Percentiles rank a stretch among this genome's conserved stretches.
phyloP scores from a whole-genome alignment of 441 rosid genomes.

The Pelargonium fulgidum region DNA sequence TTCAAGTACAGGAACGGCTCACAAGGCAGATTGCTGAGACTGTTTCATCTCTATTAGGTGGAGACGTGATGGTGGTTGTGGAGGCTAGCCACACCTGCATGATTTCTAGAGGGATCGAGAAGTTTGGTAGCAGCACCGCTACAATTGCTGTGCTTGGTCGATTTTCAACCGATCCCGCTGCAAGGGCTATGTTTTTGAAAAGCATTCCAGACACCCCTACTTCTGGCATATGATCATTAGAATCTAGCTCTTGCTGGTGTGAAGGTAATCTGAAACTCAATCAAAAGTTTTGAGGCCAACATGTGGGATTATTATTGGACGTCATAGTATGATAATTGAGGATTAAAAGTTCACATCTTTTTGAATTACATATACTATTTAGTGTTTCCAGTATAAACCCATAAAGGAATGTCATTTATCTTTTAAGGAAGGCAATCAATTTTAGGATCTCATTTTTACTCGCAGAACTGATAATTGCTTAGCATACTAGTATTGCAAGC shows the following conservation, averaged over 20 bases:
- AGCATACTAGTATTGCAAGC: no score
- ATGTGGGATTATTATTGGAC: no score
- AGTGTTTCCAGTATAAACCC: no score
- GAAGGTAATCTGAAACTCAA: no score
- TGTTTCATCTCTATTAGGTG: constrained; percentile 54
- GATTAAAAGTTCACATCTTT: no score
- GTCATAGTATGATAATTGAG: no score
- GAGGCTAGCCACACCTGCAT: constrained; percentile 89
- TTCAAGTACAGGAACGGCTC: constrained; percentile 95
- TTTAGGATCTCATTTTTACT: no score
- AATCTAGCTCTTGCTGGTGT: not conserved
- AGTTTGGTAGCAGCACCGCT: constrained; percentile 79
- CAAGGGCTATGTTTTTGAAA: constrained; percentile 58
- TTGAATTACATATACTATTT: no score
- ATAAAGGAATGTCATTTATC: no score
- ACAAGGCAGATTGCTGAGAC: constrained; percentile 85
- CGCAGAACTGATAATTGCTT: no score
- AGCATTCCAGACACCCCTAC: constrained; percentile 36
- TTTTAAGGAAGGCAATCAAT: no score
- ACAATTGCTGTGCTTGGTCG: constrained; percentile 77
- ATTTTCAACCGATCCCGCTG: constrained; percentile 49
- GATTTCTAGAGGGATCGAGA: constrained; percentile 93
- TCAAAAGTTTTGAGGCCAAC: no score
- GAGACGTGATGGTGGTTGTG: constrained; percentile 80
- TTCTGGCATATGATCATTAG: constrained; percentile 22